Evolutionary conservation across 192 early-diverging fungal genomes (phyloP), one percentile per base, ranked within the genome.

Genomic region (Linnemannia hyalina): DNA sequence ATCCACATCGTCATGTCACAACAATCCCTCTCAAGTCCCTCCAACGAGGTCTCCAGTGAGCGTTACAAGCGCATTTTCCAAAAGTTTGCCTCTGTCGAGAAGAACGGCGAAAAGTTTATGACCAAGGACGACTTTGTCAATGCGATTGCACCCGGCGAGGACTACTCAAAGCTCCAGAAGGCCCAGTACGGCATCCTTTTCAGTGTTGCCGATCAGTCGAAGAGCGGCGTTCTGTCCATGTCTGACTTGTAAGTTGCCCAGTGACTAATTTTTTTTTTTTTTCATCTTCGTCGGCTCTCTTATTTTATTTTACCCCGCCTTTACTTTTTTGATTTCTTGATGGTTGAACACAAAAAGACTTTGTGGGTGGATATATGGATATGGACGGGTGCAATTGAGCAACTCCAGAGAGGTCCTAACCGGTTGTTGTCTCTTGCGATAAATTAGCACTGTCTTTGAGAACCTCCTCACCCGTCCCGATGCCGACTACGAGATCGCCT

Each of bases 401-500:
- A 29, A 49, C 16, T 47, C 10, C 70, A 42, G 70, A n/a, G 38
- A n/a, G 70, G 32, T 74, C 46, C 41, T 70, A 70, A 70, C 69
- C 69, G 38, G 23, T n/a, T 40, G 35, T 41, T 52, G 29, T 18
- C 32, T 32, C 60, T 65, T 65, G 22, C 23, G 16, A 73, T 29
- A 18, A 9, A 16, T 32, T 70, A 86, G 84, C 85, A 84, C 93
- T 15, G 86, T 91, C 75, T 95, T 95, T 72, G 89, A 93, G 73
- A 88, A 90, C 77, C 68, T 94, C 22, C 80, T 95, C 35, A 79
- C 89, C 32, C 90, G 91, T 54, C 93, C 95, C 36, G 93, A 95
- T 86, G 94, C 94, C 13, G 95, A 94, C 72, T 95, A 93, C 74
- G 93, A 95, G 83, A 90, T 95, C 65, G 93, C 94, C 20, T 95